Evolutionary conservation across 148 eudicot genomes (phyloP).

Genomic region (Fagopyrum esculentum): DNA sequence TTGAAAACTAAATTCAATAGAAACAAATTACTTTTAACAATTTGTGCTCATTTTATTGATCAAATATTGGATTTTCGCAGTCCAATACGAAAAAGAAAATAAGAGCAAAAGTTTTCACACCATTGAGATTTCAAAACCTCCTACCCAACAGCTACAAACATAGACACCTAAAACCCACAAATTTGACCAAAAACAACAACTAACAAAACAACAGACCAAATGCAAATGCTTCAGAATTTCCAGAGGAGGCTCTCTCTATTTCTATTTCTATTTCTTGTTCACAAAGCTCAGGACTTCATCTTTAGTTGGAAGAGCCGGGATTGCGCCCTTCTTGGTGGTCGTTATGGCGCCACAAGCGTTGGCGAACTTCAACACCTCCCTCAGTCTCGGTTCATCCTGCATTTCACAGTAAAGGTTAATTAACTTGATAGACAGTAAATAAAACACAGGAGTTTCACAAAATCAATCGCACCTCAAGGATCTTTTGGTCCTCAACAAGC

Average conservation of each 20-base stretch:
- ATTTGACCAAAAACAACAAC: not conserved
- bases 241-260: not conserved
- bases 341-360: conserved; percentile 82
- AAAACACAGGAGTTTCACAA: not conserved
- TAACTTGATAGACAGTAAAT: not conserved
- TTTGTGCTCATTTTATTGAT: conserved; percentile 7
- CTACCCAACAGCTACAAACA: conserved; percentile 6
- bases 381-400: conserved; percentile 54
- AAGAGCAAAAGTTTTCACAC: not conserved
- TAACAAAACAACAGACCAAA: not conserved
- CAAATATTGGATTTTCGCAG: not conserved
- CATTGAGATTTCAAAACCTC: not conserved
- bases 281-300: conserved; percentile 35
- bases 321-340: conserved; percentile 71
- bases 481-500: conserved; percentile 55
- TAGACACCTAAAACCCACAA: not conserved
- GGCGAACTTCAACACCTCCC: conserved; percentile 45
- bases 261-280: conserved; percentile 13
- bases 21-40: conserved; percentile 3
- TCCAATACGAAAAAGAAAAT: conserved; percentile 1
- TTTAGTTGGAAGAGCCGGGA: conserved; percentile 73
- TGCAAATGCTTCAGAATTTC: conserved; percentile 1
- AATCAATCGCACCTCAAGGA: conserved; percentile 38
- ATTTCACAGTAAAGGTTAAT: not conserved
- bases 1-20: not conserved